Evolutionary conservation across 176 grass and related monocot species (phyloP), one percentile per base, ranked within the genome.

Genomic region (Aegilops tauschii): DNA sequence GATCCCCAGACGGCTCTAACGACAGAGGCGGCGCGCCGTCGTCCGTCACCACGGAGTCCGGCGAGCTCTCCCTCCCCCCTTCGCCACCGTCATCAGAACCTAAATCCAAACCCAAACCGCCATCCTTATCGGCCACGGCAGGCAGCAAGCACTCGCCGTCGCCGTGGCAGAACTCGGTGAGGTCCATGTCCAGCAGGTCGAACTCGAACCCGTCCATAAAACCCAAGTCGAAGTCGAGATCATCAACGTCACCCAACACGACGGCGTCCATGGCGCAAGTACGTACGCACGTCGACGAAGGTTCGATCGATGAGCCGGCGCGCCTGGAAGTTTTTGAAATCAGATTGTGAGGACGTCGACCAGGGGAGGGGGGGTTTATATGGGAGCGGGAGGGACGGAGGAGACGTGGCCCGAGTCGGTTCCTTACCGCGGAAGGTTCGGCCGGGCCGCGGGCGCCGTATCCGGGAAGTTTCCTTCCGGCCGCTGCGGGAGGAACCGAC

Each of bases 231-330:
- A 63, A 32, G 40, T 45, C 79, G 12, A 86, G 10, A 49, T 35
- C 71, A 62, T 12, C 40, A 3, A 4, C 23, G 5, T 2, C 72
- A 28, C 25, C 69, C 0, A 5, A 42, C 1, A 32, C 36, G 4
- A 61, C 61, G 61, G 6, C 18, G 18, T 35, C 80, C 64, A 82
- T 82, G 80, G 29, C 61, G 36, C 2, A 12, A 10, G 17, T 25
- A 0, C 5, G 3, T 1, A 1, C 7, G 1, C 21, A 20, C 3
- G 45, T 3, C 6, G 34, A 10, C 6, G 58, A 5, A 31, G 9
- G 12, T 30, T 29, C 34, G 35, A 11, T 17, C 5, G 28, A 16
- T 2, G 9, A 12, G 11, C 5, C 12, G 8, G 72, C 72, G 78
- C 76, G 34, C 28, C 34, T 2, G 21, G 3, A 28, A 18, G 50